Base-by-base conservation (phyloP, 768 basidiomycete species). In the Hydnomerulius pinastri region DNA sequence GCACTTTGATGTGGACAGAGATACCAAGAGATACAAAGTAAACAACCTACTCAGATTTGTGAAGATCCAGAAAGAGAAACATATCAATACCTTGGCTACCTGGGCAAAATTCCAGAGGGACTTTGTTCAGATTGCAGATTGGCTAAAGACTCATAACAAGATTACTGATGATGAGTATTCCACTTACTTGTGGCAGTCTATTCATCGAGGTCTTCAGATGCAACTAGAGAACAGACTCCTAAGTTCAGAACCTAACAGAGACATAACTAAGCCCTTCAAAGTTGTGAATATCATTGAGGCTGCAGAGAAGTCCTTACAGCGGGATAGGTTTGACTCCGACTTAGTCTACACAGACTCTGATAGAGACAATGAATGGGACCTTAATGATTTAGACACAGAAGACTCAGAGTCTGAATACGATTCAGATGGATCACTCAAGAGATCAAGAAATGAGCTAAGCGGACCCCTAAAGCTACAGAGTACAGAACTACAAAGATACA, bases 51-150 rank as follows among this genome's bases (percentile, higher is more conserved):
- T 43, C 1, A 38, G 6, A 4, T 54, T 37, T 46, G 49, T 52
- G 4, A 8, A 48, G 24, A 46, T 46, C 11, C 45, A 45, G 2
- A 54, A 40, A 17, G 47, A 46, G 17, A 18, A 18, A 2, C 8
- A 13, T 0, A 36, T 50, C n/a, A 18, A 23, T 9, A 58, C 47
- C n/a, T 32, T 58, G 4, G 35, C 49, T 2, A 45, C 47, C 15
- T 55, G 57, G 57, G 45, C 41, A 13, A 36, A 37, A 23, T 58
- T 55, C 13, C 28, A 17, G 10, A 28, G 51, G 6, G 28, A 48
- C 15, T 58, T 55, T 20, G 48, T 51, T 6, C 45, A 42, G 6
- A 55, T 58, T 28, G 54, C 50, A n/a, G 55, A 51, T 3, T 46
- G 44, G 9, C 42, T 50, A 3, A 12, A 21, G 18, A 27, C 25